phyloP scores from a whole-genome alignment of 2,329 filamentous ascomycete genomes.

The Fusarium phyllophilum region DNA sequence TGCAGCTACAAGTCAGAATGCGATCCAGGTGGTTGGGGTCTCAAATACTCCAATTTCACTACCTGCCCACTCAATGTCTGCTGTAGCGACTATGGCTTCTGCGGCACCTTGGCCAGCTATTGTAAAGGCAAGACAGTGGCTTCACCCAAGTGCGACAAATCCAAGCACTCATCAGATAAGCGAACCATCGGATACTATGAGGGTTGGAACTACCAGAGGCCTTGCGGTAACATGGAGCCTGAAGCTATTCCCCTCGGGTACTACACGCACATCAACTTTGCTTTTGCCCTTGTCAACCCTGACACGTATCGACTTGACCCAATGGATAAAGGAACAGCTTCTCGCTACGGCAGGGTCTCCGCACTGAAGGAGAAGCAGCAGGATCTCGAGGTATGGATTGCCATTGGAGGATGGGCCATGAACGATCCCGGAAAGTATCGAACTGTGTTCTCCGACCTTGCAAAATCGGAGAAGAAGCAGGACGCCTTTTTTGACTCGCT shows the following conservation, averaged over 20 bases:
- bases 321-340: not conserved
- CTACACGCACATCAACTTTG: conserved; percentile 50
- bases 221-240: conserved; percentile 41
- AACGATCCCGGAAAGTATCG: not conserved
- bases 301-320: conserved; percentile 38
- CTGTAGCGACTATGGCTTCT: conserved; percentile 50
- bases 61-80: conserved; percentile 52
- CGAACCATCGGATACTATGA: conserved; percentile 47
- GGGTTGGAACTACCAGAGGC: conserved; percentile 33
- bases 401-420: conserved; percentile 1
- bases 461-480: not conserved
- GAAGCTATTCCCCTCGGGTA: conserved; percentile 34
- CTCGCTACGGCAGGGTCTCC: rapidly evolving
- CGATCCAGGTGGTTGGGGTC: conserved; percentile 43
- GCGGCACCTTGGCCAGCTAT: conserved; percentile 33
- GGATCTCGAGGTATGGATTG: conserved; percentile 45
- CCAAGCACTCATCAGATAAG: not conserved
- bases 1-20: conserved; percentile 45
- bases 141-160: not conserved
- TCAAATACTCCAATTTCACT: conserved; percentile 21
- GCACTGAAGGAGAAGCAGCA: conserved; percentile 43
- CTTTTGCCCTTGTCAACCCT: conserved; percentile 49
- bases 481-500: not conserved
- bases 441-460: rapidly evolving
- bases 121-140: not conserved